Percentiles rank a stretch among this genome's conserved stretches.
Evolutionary conservation across 345 rosid species (phyloP).

Genomic region (Iberis pinnata): DNA sequence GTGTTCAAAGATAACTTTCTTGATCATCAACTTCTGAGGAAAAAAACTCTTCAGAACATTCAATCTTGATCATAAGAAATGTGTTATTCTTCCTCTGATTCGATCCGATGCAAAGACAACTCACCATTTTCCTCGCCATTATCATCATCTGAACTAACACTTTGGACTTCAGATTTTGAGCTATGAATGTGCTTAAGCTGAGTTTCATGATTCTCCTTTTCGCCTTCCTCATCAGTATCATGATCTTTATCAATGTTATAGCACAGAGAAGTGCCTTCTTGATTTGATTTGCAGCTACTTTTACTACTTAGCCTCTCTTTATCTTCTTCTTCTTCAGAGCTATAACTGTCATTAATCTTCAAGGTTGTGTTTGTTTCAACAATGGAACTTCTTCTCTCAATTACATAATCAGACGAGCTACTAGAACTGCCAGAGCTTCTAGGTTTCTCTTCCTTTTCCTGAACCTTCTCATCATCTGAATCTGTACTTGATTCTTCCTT

Average conservation of each 20-base stretch:
- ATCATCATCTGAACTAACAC: conserved; percentile 24
- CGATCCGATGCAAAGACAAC: conserved; percentile 5
- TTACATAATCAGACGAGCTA: conserved; percentile 21
- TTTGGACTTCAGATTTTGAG: conserved; percentile 22
- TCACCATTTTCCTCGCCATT: conserved; percentile 5
- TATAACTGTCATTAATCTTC: conserved; percentile 26
- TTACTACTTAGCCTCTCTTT: conserved; percentile 19
- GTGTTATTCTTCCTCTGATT: conserved; percentile 11
- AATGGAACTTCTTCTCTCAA: conserved; percentile 7
- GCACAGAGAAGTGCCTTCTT: conserved; percentile 10
- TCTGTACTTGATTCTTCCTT: not conserved
- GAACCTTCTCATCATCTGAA: conserved; percentile 15
- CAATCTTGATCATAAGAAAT: conserved; percentile 20
- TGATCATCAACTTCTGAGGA: conserved; percentile 16
- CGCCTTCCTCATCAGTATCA: conserved; percentile 1
- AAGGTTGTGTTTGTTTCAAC: conserved; percentile 22
- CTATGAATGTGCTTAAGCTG: conserved; percentile 22
- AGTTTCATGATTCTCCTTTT: conserved; percentile 7
- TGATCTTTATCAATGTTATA: conserved; percentile 14
- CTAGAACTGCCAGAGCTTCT: too few relatives aligned
- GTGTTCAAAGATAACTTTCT: conserved; percentile 8
- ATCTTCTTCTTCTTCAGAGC: conserved; percentile 29
- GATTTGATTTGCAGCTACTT: conserved; percentile 18
- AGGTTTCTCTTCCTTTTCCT: not conserved
- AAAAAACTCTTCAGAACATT: conserved; percentile 5